phyloP scores from a whole-genome alignment of 768 basidiomycete species.

The Clavaria fumosa region DNA sequence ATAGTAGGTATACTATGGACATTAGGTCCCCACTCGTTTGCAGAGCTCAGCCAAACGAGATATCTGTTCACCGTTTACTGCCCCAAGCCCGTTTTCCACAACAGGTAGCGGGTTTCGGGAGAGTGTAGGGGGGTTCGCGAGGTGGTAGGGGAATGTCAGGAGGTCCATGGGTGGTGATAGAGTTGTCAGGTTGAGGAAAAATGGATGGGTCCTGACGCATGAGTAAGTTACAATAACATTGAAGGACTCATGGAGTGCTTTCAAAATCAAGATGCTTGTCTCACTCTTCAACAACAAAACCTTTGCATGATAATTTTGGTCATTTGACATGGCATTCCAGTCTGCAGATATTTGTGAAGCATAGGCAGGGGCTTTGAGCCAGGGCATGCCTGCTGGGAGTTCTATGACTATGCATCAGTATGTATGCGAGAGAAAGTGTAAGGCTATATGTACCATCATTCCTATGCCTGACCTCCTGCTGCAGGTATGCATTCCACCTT shows the following conservation, averaged over 20 bases:
- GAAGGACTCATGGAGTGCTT: constrained; percentile 4
- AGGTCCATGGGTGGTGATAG: too few species aligned
- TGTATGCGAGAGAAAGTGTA: not conserved
- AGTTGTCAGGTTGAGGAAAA: too few species aligned
- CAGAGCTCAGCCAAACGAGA: too few species aligned
- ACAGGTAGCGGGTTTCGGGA: too few species aligned
- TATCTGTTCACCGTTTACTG: too few species aligned
- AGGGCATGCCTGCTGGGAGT: constrained; percentile 1
- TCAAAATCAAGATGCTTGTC: not conserved
- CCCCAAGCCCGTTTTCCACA: too few species aligned
- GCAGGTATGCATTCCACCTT: constrained; percentile 5
- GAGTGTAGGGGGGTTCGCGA: too few species aligned
- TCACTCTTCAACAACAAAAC: constrained; percentile 2
- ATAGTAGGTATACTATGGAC: too few species aligned
- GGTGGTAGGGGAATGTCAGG: too few species aligned
- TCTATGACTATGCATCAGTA: not conserved
- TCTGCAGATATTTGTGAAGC: not conserved
- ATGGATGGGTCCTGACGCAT: too few species aligned
- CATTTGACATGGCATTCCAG: constrained; percentile 7
- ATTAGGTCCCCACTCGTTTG: too few species aligned
- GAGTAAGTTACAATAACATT: too few species aligned
- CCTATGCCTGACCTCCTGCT: not conserved
- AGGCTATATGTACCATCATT: constrained; percentile 5
- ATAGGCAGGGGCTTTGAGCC: not conserved
- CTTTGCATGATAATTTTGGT: constrained; percentile 1